Conservation (phyloP, 257 asterid species). For the Penstemon eatonii region DNA sequence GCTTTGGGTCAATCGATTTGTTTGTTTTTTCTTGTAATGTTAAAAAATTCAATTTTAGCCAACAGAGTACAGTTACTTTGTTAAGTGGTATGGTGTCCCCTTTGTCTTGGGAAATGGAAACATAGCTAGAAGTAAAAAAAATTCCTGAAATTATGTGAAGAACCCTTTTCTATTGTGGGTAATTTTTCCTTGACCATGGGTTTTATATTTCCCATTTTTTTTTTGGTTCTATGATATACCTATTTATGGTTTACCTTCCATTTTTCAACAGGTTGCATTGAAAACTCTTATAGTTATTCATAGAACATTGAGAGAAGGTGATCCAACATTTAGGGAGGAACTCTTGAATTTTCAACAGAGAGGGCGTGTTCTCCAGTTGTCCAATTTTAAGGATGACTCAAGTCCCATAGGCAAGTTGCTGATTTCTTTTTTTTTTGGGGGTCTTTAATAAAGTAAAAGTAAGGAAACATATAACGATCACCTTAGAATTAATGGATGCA, state of each 20-base stretch:
- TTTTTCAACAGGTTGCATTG: constrained; percentile 68
- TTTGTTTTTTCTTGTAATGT: neutral
- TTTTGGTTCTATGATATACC: neutral
- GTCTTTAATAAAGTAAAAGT: constrained; percentile 11
- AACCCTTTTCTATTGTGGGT: neutral
- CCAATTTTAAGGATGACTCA: constrained; percentile 93
- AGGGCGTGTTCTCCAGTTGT: constrained; percentile 81
- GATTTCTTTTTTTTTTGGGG: neutral
- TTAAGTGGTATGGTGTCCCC: neutral
- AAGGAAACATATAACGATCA: constrained; percentile 19
- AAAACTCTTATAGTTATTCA: constrained; percentile 84
- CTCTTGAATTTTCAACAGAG: constrained; percentile 77
- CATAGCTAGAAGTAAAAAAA: neutral
- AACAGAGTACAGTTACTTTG: too few relatives aligned
- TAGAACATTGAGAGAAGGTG: constrained; percentile 88
- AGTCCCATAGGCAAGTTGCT: constrained; percentile 68
- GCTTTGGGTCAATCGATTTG: neutral
- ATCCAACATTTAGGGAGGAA: constrained; percentile 86
- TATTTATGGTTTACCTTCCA: constrained; percentile 3
- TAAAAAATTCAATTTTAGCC: neutral
- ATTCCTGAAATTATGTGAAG: constrained; percentile 4
- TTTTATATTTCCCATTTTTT: constrained; percentile 6
- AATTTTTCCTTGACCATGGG: neutral
- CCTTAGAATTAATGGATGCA: constrained; percentile 13
- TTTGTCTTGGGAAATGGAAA: constrained; percentile 9